phyloP scores from a whole-genome alignment of 2,329 filamentous ascomycete species.

The Alternaria sp. region DNA sequence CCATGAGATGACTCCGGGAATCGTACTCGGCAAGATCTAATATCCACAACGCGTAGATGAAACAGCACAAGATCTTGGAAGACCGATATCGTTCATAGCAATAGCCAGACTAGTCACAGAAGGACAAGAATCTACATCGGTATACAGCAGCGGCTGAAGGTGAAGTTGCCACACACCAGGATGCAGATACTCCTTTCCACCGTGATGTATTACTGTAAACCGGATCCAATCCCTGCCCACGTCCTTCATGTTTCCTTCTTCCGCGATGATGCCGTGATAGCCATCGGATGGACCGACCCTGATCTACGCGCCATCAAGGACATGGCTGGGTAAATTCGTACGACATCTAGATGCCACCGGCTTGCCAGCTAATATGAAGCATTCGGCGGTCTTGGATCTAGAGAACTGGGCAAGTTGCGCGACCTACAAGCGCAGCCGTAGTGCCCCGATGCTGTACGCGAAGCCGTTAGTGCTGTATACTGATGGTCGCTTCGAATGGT shows the following conservation, averaged over 20 bases:
- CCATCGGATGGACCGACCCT: not conserved
- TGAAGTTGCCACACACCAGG: not conserved
- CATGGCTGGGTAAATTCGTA: not conserved
- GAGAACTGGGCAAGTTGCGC: not conserved
- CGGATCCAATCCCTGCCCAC: not conserved
- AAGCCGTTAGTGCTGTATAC: not conserved
- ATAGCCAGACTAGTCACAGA: not conserved
- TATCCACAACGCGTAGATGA: not conserved
- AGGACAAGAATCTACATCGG: not conserved
- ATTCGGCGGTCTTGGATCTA: not conserved
- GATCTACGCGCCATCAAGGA: not conserved
- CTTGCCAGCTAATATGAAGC: not conserved
- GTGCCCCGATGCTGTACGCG: not conserved
- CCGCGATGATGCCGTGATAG: not conserved
- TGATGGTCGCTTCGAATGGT: not conserved
- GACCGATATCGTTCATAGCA: not conserved
- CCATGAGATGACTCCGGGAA: not conserved
- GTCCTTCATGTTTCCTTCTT: not conserved
- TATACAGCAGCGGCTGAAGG: not conserved
- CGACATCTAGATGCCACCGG: not conserved
- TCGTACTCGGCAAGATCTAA: not conserved
- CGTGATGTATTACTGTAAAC: not conserved
- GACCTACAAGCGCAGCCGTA: not conserved
- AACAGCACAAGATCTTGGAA: not conserved
- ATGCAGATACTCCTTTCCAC: not conserved